These are phyloP conservation scores for Mycena kentingensis DNA, from an alignment of 768 basidiomycete species.

Conservation along the genomic window DNA sequence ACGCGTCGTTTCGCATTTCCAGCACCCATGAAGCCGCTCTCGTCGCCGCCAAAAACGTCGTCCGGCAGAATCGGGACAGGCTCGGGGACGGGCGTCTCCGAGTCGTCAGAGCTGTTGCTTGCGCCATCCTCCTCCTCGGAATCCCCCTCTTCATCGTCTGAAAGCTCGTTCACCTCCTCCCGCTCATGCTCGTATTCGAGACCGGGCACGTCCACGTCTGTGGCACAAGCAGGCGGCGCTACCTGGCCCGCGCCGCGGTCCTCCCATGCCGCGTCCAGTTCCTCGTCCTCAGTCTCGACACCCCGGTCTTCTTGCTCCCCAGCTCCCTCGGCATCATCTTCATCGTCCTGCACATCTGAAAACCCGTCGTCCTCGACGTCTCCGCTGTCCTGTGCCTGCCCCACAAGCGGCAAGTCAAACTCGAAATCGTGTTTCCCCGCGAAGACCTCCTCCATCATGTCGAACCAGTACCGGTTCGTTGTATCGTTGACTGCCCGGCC, in stretches of 20 bases:
- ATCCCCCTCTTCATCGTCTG: no score
- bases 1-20: slow-evolving; percentile 29
- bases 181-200: no score
- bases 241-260: no score
- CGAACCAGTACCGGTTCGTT: slow-evolving; percentile 37
- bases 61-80: slow-evolving; percentile 26
- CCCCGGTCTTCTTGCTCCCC: no score
- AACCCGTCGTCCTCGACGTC: neutral
- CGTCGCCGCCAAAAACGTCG: slow-evolving; percentile 37
- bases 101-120: neutral
- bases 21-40: slow-evolving; percentile 34
- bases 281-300: no score
- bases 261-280: no score
- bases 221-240: no score
- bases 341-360: neutral
- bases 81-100: neutral
- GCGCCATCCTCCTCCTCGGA: slow-evolving; percentile 8
- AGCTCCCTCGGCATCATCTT: neutral
- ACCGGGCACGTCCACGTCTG: no score
- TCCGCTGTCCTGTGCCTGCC: neutral
- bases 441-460: slow-evolving; percentile 31
- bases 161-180: no score
- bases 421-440: slow-evolving; percentile 5
- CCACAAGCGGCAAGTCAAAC: slow-evolving; percentile 3
- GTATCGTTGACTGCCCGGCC: slow-evolving; percentile 39